Base-by-base conservation (phyloP, 495 filamentous ascomycete species). In the Venustampulla echinocandica region DNA sequence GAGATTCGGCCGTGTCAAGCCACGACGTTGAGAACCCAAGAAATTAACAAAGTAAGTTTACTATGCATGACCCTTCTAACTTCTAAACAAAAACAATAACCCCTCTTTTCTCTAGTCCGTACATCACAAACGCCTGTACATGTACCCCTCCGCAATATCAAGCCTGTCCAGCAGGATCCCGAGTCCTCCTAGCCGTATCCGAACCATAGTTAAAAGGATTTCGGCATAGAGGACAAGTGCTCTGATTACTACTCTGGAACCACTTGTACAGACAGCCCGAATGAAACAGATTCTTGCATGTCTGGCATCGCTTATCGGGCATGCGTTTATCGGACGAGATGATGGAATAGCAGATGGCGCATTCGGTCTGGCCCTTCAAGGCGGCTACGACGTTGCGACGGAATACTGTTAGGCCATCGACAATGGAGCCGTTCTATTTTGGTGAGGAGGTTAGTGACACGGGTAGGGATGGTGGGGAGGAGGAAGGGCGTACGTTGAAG, bases 261-360 rank as follows among this genome's bases (percentile, higher is more conserved):
- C 90, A 98, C 62, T 87, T 87, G 69, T 82, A 90, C 62, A 98
- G 66, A 68, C 90, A 98, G 4, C 77, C 73, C 4, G 80, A 75
- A 66, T 99, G 93, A 69, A 96, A 99, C 44, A 82, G 67, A 65
- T 99, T 87, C 69, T 88, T 90, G 72, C 93, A 99, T 3, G 92
- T 97, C 40, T 75, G 73, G 67, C 93, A 99, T 37, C 79, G 72
- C 66, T 95, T 96, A 58, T 84, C 89, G 1, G 93, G 92, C 53
- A 93, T 75, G 64, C 82, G 81, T 70, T 84, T 85, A 60, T 94
- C 89, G 13, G 74, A 79, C 21, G 85, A 82, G 43, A 98, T 83
- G 54, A 97, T 88, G 36, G 81, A 87, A 66, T 96, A 97, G 69
- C 92, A 98, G 60, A 97, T 97, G 3, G 92, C 86, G 59, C 92